Conservation (phyloP, 345 rosid genomes). For the Hirschfeldia incana region DNA sequence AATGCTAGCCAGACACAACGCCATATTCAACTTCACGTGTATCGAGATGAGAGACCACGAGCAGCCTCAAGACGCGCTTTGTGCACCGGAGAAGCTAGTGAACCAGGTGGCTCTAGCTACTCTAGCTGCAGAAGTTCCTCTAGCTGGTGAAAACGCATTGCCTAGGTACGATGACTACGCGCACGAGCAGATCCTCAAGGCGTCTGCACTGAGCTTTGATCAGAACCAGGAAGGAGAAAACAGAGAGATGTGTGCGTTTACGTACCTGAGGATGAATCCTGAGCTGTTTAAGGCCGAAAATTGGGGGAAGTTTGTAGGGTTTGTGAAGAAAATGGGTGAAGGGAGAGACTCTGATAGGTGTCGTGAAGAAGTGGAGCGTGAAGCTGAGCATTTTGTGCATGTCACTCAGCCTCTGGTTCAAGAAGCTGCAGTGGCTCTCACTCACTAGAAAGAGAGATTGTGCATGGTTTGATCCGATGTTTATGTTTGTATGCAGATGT, state of each 20-base stretch:
- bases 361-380: conserved; percentile 89
- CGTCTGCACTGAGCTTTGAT: conserved; percentile 58
- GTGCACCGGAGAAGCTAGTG: conserved; percentile 93
- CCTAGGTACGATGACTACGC: conserved; percentile 78
- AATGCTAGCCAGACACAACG: conserved; percentile 86
- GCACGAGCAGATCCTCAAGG: conserved; percentile 70
- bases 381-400: conserved; percentile 81
- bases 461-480: conserved; percentile 7
- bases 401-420: conserved; percentile 70
- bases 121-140: conserved; percentile 60
- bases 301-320: conserved; percentile 85
- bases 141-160: conserved; percentile 94
- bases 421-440: conserved; percentile 75
- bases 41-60: conserved; percentile 96
- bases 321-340: conserved; percentile 93
- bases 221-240: conserved; percentile 36
- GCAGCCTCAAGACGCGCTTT: conserved; percentile 92
- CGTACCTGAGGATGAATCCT: conserved; percentile 93
- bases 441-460: conserved; percentile 42
- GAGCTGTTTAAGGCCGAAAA: conserved; percentile 68
- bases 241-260: conserved; percentile 91
- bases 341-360: conserved; percentile 59
- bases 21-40: conserved; percentile 93
- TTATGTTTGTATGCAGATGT: conserved; percentile 10
- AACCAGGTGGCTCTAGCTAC: conserved; percentile 87